Conservation (phyloP, 2,329 filamentous ascomycete species). For the Ophiostoma pallidulum region DNA sequence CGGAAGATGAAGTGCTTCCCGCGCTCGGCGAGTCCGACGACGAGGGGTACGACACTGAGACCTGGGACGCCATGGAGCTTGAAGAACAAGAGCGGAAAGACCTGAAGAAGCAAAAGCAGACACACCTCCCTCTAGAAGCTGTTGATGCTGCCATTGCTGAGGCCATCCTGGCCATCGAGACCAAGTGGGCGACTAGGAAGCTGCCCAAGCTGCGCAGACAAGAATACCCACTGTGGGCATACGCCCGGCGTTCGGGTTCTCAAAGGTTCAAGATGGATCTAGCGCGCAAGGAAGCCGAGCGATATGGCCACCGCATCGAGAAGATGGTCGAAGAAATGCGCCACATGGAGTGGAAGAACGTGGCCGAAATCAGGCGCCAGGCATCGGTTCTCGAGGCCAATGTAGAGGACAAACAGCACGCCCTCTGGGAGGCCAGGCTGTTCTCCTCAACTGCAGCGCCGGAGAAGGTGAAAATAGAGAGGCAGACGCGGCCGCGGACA, state of each 20-base stretch:
- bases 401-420: slow-evolving; percentile 50
- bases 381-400: slow-evolving; percentile 54
- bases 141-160: slow-evolving; percentile 44
- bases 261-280: slow-evolving; percentile 33
- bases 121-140: slow-evolving; percentile 32
- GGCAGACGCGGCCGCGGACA: not conserved
- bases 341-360: slow-evolving; percentile 40
- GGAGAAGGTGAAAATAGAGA: slow-evolving; percentile 5
- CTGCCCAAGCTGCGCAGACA: slow-evolving; percentile 44
- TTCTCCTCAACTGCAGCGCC: slow-evolving; percentile 28
- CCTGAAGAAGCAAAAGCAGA: slow-evolving; percentile 18
- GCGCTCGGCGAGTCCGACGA: slow-evolving; percentile 35
- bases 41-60: slow-evolving; percentile 29
- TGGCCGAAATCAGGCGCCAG: slow-evolving; percentile 42
- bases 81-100: slow-evolving; percentile 34
- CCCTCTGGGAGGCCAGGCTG: slow-evolving; percentile 36
- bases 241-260: slow-evolving; percentile 37
- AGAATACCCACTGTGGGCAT: slow-evolving; percentile 53
- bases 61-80: slow-evolving; percentile 47
- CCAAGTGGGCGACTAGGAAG: slow-evolving; percentile 49
- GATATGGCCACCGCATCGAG: slow-evolving; percentile 42
- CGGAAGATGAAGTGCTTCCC: slow-evolving; percentile 28
- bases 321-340: slow-evolving; percentile 45
- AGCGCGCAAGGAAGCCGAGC: slow-evolving; percentile 33
- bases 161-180: slow-evolving; percentile 43